Conservation (phyloP, 106 monocot genomes). For the Phalaenopsis equestris region DNA sequence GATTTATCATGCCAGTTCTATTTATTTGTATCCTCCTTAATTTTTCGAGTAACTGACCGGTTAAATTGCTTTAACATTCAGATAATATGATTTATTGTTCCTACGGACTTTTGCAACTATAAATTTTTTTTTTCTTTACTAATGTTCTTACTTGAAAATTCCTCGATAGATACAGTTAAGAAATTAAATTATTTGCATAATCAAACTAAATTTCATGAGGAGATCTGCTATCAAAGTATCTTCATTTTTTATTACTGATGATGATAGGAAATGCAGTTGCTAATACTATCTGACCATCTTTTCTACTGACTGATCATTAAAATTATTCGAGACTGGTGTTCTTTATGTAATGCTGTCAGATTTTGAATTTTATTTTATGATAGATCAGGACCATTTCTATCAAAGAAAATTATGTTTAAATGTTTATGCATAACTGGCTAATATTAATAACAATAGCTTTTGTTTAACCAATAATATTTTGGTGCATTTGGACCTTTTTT, state of each 20-base stretch:
- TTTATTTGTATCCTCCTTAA: background rate
- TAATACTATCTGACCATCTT: background rate
- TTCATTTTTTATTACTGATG: too few species aligned
- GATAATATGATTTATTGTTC: background rate
- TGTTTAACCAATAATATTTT: background rate
- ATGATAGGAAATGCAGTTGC: too few species aligned
- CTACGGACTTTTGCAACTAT: background rate
- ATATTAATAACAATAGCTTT: too few species aligned
- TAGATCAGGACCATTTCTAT: background rate
- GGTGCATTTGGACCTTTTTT: background rate
- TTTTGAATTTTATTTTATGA: background rate
- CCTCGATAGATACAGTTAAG: too few species aligned
- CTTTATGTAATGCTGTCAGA: background rate
- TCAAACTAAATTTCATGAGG: too few species aligned
- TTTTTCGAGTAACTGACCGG: background rate
- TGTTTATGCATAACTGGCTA: background rate
- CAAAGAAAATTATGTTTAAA: background rate
- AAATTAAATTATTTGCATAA: too few species aligned
- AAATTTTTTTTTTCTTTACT: background rate
- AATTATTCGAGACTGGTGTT: background rate
- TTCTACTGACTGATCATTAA: background rate
- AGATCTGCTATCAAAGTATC: too few species aligned
- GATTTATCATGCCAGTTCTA: background rate
- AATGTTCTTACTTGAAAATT: too few species aligned
- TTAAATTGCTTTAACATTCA: conserved; percentile 1